phyloP scores from a whole-genome alignment of 176 grass and related monocot species.

The Panicum miliaceum region DNA sequence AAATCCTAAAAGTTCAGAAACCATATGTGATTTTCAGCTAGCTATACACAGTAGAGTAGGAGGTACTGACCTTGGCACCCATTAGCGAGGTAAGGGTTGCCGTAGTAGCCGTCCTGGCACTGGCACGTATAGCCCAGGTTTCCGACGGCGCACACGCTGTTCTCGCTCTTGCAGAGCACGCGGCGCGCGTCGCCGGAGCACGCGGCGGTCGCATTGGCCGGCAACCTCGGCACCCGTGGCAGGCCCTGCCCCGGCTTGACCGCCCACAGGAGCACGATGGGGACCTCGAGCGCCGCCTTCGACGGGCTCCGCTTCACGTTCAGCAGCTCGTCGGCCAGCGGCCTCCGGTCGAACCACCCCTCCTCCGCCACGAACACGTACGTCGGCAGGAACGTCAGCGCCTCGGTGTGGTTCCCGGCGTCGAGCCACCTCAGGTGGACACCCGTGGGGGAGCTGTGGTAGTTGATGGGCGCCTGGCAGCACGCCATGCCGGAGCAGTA shows the following conservation, averaged over 20 bases:
- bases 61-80: constrained; percentile 55
- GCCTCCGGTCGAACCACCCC: constrained; percentile 31
- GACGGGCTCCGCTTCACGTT: neutral
- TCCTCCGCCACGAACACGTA: constrained; percentile 26
- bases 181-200: neutral
- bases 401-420: neutral
- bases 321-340: neutral
- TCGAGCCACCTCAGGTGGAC: neutral
- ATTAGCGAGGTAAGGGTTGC: constrained; percentile 52
- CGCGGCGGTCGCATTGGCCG: neutral
- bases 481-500: constrained; percentile 28
- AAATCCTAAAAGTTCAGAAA: too few species aligned
- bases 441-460: neutral
- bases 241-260: neutral
- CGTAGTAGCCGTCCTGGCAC: constrained; percentile 46
- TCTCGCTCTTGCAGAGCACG: constrained; percentile 24
- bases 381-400: neutral
- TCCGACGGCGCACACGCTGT: constrained; percentile 19
- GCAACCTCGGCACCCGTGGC: neutral
- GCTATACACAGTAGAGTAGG: neutral
- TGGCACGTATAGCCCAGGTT: constrained; percentile 20
- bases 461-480: constrained; percentile 36
- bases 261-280: neutral
- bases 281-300: neutral
- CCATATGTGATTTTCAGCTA: too few species aligned